These are phyloP conservation scores for Crepidotus variabilis DNA, from an alignment of 768 basidiomycete genomes.

Conservation along the genomic window DNA sequence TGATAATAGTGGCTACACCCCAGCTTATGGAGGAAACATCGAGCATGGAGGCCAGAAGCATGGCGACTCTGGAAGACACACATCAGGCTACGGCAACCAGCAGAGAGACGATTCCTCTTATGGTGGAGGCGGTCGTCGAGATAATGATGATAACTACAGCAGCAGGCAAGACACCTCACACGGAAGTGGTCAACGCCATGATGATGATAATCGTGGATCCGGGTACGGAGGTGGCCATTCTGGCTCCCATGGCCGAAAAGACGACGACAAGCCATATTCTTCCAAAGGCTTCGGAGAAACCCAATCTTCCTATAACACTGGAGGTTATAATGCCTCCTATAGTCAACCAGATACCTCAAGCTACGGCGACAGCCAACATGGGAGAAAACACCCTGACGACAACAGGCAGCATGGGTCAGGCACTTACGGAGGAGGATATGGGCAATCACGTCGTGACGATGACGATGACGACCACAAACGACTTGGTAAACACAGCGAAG, in stretches of 20 bases:
- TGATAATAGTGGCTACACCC: slow-evolving; percentile 1
- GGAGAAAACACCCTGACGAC: slow-evolving; percentile 7
- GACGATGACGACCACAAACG: slow-evolving; percentile 12
- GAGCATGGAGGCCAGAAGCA: slow-evolving; percentile 10
- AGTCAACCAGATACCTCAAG: slow-evolving; percentile 7
- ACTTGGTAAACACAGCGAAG: not conserved
- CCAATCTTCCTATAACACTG: slow-evolving; percentile 3
- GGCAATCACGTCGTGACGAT: slow-evolving; percentile 3
- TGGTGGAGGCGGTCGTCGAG: not conserved
- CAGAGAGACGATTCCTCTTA: no score
- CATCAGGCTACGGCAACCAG: not conserved
- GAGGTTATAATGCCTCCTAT: slow-evolving; percentile 15
- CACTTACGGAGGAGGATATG: not conserved
- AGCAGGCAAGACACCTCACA: slow-evolving; percentile 12
- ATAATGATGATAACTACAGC: slow-evolving; percentile 11
- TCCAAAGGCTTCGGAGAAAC: not conserved
- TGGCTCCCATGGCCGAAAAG: not conserved
- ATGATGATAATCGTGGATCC: slow-evolving; percentile 13
- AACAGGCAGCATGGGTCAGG: slow-evolving; percentile 3
- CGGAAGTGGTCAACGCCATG: slow-evolving; percentile 11
- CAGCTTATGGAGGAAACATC: slow-evolving; percentile 2
- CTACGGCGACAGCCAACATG: slow-evolving; percentile 6
- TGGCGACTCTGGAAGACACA: no score
- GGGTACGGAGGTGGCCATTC: slow-evolving; percentile 4
- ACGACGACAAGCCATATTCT: slow-evolving; percentile 1